Evolutionary conservation across 2,329 filamentous ascomycete species (phyloP).

Genomic region (Nemania serpens): DNA sequence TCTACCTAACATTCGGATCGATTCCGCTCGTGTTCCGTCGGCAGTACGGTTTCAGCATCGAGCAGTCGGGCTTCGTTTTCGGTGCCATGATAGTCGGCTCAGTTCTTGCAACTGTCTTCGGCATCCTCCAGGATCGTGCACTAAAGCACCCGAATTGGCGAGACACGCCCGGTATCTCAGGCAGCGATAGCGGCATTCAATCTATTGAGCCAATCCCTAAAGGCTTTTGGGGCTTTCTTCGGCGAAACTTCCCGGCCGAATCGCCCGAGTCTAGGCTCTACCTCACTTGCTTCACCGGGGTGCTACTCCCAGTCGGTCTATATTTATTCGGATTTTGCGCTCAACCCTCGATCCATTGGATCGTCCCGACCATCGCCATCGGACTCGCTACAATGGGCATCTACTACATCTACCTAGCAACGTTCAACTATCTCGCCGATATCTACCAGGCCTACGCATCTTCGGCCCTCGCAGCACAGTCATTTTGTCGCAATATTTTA

Average conservation of each 20-base stretch:
- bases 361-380: constrained; percentile 71
- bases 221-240: constrained; percentile 52
- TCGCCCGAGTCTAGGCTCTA: constrained; percentile 80
- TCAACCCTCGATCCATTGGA: constrained; percentile 68
- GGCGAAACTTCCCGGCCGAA: constrained; percentile 52
- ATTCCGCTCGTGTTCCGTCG: constrained; percentile 76
- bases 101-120: constrained; percentile 67
- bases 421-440: constrained; percentile 93
- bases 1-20: constrained; percentile 83
- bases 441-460: constrained; percentile 84
- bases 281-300: constrained; percentile 77
- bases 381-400: constrained; percentile 82
- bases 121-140: constrained; percentile 73
- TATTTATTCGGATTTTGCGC: constrained; percentile 81
- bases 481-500: constrained; percentile 82
- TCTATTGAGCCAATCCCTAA: constrained; percentile 30
- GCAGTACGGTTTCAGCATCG: constrained; percentile 69
- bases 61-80: constrained; percentile 75
- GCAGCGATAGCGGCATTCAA: constrained; percentile 31
- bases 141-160: constrained; percentile 53
- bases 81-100: constrained; percentile 71
- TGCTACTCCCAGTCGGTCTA: constrained; percentile 76
- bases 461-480: constrained; percentile 84
- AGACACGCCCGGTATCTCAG: constrained; percentile 39
- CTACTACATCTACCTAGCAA: constrained; percentile 82